A percentile compares a stretch with the other conserved stretches of the same genome.
phyloP scores from a whole-genome alignment of 257 asterid species.

The Forsythia viridissima region DNA sequence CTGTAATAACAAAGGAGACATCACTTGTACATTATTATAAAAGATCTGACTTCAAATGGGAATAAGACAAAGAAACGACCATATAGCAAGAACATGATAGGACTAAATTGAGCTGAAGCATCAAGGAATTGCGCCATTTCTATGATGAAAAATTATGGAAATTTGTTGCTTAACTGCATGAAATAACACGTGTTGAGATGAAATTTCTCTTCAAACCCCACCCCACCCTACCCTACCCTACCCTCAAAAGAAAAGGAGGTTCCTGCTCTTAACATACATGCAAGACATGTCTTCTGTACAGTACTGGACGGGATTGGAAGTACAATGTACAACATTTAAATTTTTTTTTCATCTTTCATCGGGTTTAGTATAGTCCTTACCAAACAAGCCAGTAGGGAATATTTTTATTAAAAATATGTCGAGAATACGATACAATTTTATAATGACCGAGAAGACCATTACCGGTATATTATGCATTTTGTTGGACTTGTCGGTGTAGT shows the following conservation, averaged over 20 bases:
- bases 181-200: background rate
- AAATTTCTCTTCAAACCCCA: constrained; percentile 11
- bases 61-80: background rate
- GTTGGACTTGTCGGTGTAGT: constrained; percentile 69
- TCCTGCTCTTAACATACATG: background rate
- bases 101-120: background rate
- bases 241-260: background rate
- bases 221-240: background rate
- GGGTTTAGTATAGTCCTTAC: background rate
- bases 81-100: background rate
- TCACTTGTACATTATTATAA: background rate
- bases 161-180: background rate
- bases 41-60: background rate
- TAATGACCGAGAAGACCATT: constrained; percentile 6
- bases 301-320: background rate
- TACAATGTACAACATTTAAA: background rate
- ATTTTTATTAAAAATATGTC: background rate
- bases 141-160: background rate
- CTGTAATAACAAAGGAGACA: background rate
- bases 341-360: background rate
- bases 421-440: background rate
- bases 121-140: background rate
- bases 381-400: background rate
- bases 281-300: background rate
- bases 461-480: constrained; percentile 63